Evolutionary conservation across 495 filamentous ascomycete species (phyloP).

Genomic region (Amphirosellinia nigrospora): DNA sequence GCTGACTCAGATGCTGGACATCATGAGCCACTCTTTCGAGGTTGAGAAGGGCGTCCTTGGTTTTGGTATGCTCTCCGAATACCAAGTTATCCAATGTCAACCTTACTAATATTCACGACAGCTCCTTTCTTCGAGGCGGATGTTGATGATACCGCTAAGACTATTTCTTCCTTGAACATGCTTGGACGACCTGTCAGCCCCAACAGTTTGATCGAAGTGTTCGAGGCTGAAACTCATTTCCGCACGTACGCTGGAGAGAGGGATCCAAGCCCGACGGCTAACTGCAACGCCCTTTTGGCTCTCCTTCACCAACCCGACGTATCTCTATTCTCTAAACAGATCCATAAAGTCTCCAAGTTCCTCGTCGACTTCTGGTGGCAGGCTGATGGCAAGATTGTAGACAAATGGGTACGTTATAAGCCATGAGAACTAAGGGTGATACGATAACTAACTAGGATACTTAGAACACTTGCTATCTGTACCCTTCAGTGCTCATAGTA

Average conservation of each 20-base stretch:
- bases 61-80: constrained; percentile 32
- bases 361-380: constrained; percentile 36
- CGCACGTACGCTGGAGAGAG: constrained; percentile 49
- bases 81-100: not conserved
- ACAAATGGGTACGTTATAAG: constrained; percentile 39
- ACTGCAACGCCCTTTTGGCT: constrained; percentile 52
- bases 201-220: constrained; percentile 42
- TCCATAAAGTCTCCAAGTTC: constrained; percentile 33
- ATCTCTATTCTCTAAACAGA: constrained; percentile 26
- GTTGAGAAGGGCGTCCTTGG: constrained; percentile 27
- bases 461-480: constrained; percentile 34
- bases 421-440: not conserved
- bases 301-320: constrained; percentile 34
- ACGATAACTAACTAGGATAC: not conserved
- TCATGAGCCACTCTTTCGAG: constrained; percentile 29
- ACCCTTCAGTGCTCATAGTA: constrained; percentile 33
- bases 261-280: constrained; percentile 49
- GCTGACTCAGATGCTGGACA: constrained; percentile 32
- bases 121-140: constrained; percentile 47
- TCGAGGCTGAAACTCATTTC: constrained; percentile 45
- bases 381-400: constrained; percentile 28
- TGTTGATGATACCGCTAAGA: constrained; percentile 57
- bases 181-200: constrained; percentile 35
- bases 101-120: constrained; percentile 22
- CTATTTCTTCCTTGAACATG: constrained; percentile 42